Conservation (phyloP, 2,329 filamentous ascomycete species). For the Tolypocladium ovalisporum region DNA sequence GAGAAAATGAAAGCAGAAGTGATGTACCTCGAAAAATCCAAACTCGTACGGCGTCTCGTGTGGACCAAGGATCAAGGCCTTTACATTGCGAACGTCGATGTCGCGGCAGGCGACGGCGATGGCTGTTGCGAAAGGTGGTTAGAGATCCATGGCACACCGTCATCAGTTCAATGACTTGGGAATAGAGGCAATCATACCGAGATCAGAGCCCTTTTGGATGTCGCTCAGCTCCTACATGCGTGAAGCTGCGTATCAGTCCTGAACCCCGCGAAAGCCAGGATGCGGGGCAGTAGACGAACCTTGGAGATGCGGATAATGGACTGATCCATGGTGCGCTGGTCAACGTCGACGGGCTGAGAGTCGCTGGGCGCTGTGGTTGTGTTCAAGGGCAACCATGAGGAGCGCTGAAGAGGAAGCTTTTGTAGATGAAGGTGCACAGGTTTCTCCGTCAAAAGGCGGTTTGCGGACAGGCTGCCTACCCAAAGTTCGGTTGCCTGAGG, state of each 20-base stretch:
- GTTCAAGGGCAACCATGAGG: slow-evolving; percentile 5
- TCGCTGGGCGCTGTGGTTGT: neutral
- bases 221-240: slow-evolving; percentile 64
- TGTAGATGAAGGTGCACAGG: neutral
- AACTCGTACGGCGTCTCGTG: slow-evolving; percentile 95
- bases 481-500: neutral
- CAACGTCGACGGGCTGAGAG: slow-evolving; percentile 1
- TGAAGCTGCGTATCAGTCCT: slow-evolving; percentile 4
- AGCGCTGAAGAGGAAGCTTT: neutral
- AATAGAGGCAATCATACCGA: slow-evolving; percentile 48
- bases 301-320: slow-evolving; percentile 81
- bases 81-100: slow-evolving; percentile 77
- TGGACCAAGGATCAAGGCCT: slow-evolving; percentile 81
- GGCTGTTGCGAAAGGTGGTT: slow-evolving; percentile 34
- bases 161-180: neutral
- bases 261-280: slow-evolving; percentile 14
- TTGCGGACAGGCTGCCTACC: neutral
- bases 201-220: slow-evolving; percentile 71
- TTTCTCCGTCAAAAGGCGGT: neutral
- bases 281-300: slow-evolving; percentile 34
- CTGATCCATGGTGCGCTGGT: slow-evolving; percentile 46
- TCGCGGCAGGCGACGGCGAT: slow-evolving; percentile 82
- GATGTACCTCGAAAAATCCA: slow-evolving; percentile 81
- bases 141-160: neutral
- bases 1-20: slow-evolving; percentile 3